Conservation (phyloP, 1,284 basidiomycete genomes). For the Pholiota adiposa region DNA sequence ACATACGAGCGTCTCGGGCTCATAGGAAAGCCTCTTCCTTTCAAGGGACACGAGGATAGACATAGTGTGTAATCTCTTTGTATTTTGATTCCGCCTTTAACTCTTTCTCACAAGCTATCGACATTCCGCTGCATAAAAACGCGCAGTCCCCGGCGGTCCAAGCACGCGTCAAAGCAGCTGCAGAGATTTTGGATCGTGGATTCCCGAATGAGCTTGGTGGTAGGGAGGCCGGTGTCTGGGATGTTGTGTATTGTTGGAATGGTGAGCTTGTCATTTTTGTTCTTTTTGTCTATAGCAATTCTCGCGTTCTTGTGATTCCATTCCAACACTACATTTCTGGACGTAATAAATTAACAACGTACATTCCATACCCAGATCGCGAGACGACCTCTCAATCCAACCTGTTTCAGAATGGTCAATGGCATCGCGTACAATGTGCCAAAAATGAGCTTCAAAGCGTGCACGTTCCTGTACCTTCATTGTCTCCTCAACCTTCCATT, state of each 20-base stretch:
- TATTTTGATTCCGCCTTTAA: conserved; percentile 3
- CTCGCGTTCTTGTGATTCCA: neutral
- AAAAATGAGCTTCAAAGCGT: conserved; percentile 27
- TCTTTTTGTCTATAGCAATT: too few species aligned
- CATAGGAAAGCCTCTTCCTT: conserved; percentile 53
- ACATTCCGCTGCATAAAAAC: conserved; percentile 43
- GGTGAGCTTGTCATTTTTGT: conserved; percentile 7
- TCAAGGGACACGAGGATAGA: conserved; percentile 47
- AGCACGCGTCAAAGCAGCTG: conserved; percentile 37
- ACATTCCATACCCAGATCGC: conserved; percentile 22
- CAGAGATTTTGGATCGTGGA: conserved; percentile 45
- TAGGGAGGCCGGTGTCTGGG: conserved; percentile 47
- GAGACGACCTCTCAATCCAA: conserved; percentile 9
- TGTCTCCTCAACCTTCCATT: conserved; percentile 27
- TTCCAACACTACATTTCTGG: neutral
- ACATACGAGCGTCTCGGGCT: conserved; percentile 64
- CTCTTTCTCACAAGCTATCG: conserved; percentile 42
- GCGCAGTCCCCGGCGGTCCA: conserved; percentile 35
- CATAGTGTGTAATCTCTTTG: conserved; percentile 47
- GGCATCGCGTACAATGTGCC: conserved; percentile 23
- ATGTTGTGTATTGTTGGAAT: conserved; percentile 40
- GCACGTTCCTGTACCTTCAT: conserved; percentile 37
- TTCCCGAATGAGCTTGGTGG: conserved; percentile 27
- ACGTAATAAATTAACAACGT: neutral
- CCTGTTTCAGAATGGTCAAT: conserved; percentile 14